Percentiles rank a stretch among this genome's conserved stretches.
Conservation (phyloP, 495 filamentous ascomycete species). For the Hypoxylon subgilvum region DNA sequence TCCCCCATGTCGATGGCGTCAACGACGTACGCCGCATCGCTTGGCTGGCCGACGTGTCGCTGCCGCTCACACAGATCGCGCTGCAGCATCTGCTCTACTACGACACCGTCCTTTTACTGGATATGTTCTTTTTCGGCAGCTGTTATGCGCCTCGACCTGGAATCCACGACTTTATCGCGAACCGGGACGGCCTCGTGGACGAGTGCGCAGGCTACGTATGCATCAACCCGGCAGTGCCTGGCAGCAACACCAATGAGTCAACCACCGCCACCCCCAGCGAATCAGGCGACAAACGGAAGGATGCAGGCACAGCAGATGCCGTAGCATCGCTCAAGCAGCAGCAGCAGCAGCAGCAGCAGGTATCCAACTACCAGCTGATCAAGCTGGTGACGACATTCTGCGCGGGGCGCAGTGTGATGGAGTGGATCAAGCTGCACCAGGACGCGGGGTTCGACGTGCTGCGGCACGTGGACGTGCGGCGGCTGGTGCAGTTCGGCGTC, state of each 20-base stretch:
- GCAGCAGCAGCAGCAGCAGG: conserved; percentile 37
- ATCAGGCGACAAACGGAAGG: background rate
- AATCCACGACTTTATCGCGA: conserved; percentile 73
- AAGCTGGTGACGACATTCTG: conserved; percentile 78
- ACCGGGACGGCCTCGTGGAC: conserved; percentile 71
- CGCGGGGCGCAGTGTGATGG: conserved; percentile 77
- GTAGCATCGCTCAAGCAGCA: conserved; percentile 8
- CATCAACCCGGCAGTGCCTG: conserved; percentile 24
- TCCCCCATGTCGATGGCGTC: conserved; percentile 86
- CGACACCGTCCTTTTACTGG: conserved; percentile 81
- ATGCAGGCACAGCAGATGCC: background rate
- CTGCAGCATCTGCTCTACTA: conserved; percentile 91
- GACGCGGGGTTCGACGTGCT: conserved; percentile 63
- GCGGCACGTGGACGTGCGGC: conserved; percentile 78
- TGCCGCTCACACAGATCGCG: conserved; percentile 80
- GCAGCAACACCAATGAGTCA: background rate
- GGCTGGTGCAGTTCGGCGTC: conserved; percentile 92
- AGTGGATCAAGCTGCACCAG: conserved; percentile 77
- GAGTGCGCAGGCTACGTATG: conserved; percentile 87
- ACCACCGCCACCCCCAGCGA: background rate
- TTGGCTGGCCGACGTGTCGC: conserved; percentile 79
- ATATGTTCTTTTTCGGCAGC: conserved; percentile 90
- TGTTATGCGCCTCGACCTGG: conserved; percentile 84
- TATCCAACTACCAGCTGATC: conserved; percentile 62
- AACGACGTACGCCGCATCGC: conserved; percentile 86